Evolutionary conservation across 202 grass and related monocot genomes (phyloP), one percentile per base, ranked within the genome.

Genomic region (Cymbopogon flexuosus): DNA sequence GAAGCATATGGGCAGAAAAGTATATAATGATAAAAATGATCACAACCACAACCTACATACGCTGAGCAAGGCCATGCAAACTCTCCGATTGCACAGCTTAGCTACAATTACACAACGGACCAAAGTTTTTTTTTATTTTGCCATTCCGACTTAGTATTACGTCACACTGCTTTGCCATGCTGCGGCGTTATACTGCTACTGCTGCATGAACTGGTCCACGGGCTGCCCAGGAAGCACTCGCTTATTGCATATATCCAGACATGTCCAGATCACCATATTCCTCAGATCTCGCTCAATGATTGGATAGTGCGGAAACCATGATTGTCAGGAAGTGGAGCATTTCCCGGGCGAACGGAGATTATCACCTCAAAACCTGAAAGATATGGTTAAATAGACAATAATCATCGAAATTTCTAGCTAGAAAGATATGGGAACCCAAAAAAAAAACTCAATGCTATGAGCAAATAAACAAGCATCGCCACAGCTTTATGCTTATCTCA

Each of bases 271-370:
- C 69, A 57, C 14, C 2, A 39, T 42, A 37, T 40, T 77, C 10
- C 0, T 94, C 60, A 92, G 70, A 97, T 88, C 73, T 97, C 90
- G 1, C 52, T 72, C 34, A 97, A 97, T 29, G 90, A 94, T 14
- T 69, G 88, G 70, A 98, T 75, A 2, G 92, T 98, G 37, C 70
- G 62, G 75, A 97, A 97, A 16, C 86, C 88, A 70, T 94, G 94
- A 33, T 93, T 86, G 52, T 85, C 84, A 24, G 92, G 92, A 35
- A 98, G 84, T 27, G 77, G 86, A 29, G 86, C 84, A 72, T 98
- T 98, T 65, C 92, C 92, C 0, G 82, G 88, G 41, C 94, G 90
- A 73, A 97, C 79, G 37, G 94, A 89, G 65, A 93, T 91, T 80
- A 93, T 37, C 51, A 87, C 92, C 61, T 93, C 84, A 10, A 91